Evolutionary conservation across 768 basidiomycete species (phyloP), one percentile per base, ranked within the genome.

Genomic region (Boletus reticulatus): DNA sequence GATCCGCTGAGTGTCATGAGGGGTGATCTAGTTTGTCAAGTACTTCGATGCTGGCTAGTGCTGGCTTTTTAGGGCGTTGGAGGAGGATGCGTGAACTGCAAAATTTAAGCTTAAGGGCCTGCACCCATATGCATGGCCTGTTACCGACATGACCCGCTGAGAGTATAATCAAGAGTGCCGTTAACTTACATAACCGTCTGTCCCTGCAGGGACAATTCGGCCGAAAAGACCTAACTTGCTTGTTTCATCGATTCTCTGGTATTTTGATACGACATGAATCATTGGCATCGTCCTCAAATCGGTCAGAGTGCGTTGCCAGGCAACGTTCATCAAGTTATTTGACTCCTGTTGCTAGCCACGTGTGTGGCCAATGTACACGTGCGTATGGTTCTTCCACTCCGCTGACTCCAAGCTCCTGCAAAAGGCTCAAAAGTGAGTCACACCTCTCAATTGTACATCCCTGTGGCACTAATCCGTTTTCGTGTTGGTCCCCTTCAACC

Each of bases 1-100:
- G 2, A 24, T 17, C 41, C 36, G 42, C 45, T 47, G 49, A 50
- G 34, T 17, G 17, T 48, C 65, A 69, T 65, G 49, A 29, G 7
- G 43, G 12, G 32, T 9, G 34, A 42, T 42, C 17, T 52, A 36
- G 8, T 45, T n/a, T 32, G 52, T 16, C 24, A 6, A 14, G 32
- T 20, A 6, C n/a, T 43, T 62, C 24, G 45, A 53, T 36, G 7
- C 20, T 41, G 31, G 27, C 19, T 16, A 10, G 31, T 34, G 52
- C 24, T 22, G 42, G 20, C 20, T 45, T 36, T 41, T 24, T 38
- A 31, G 19, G 51, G 38, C 16, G 47, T 29, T 43, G 47, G 38
- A 11, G 27, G n/a, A 39, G 38, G 38, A 17, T 46, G 22, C 14
- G 37, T 41, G 45, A 48, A 29, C 29, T 48, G 42, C 43, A 43